Percentiles rank a stretch among this genome's conserved stretches.
phyloP scores from a whole-genome alignment of 2,329 filamentous ascomycete genomes.

The Cryphonectria parasitica region DNA sequence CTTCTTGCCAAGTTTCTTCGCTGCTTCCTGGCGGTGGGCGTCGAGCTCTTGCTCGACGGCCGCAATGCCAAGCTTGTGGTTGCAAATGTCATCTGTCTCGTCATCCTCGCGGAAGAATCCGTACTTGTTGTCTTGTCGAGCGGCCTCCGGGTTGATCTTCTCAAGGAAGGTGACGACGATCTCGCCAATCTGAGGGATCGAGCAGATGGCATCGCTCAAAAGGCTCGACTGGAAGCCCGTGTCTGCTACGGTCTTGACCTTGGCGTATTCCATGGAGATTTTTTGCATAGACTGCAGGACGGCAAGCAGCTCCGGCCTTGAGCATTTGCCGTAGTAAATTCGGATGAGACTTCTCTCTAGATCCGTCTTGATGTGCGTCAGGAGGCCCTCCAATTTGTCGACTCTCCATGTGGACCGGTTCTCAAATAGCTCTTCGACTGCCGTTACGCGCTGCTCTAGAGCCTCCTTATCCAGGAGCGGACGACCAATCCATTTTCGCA shows the following conservation, averaged over 20 bases:
- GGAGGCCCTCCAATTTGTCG: constrained; percentile 73
- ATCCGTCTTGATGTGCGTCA: constrained; percentile 75
- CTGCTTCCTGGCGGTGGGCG: constrained; percentile 72
- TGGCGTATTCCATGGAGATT: constrained; percentile 76
- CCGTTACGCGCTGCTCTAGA: constrained; percentile 78
- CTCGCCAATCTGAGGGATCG: constrained; percentile 75
- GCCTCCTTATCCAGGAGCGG: constrained; percentile 77
- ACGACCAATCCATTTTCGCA: constrained; percentile 93
- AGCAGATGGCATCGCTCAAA: constrained; percentile 71
- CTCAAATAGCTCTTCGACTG: constrained; percentile 83
- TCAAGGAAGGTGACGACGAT: constrained; percentile 77
- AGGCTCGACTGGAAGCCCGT: constrained; percentile 73
- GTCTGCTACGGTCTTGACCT: constrained; percentile 66
- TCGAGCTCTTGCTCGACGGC: constrained; percentile 88
- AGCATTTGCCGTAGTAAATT: constrained; percentile 97
- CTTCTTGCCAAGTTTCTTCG: constrained; percentile 72
- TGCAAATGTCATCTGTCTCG: constrained; percentile 86
- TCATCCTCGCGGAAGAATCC: constrained; percentile 85
- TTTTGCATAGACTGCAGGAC: constrained; percentile 84
- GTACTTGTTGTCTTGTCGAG: constrained; percentile 89
- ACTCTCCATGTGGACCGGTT: constrained; percentile 68
- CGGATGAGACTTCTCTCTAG: constrained; percentile 91
- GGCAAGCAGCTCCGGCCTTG: constrained; percentile 81
- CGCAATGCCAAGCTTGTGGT: constrained; percentile 90
- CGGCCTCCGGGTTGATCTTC: constrained; percentile 79